Percentiles rank a stretch among this genome's conserved stretches.
phyloP scores from a whole-genome alignment of 2,329 filamentous ascomycete genomes.

The Fusarium hainanense region DNA sequence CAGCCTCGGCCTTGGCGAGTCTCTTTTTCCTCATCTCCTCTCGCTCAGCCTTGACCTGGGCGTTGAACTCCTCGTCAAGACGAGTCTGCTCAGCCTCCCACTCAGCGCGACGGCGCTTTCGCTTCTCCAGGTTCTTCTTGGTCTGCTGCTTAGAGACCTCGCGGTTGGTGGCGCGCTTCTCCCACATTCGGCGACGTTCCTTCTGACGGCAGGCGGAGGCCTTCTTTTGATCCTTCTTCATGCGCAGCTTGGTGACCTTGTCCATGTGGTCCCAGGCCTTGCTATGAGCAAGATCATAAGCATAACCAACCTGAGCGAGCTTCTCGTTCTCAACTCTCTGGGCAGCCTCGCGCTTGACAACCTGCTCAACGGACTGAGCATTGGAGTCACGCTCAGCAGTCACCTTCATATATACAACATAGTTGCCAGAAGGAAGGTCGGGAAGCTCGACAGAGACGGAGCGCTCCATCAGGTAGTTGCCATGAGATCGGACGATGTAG shows the following conservation, averaged over 20 bases:
- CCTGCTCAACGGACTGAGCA: slow-evolving; percentile 63
- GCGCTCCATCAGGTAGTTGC: slow-evolving; percentile 68
- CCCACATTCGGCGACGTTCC: slow-evolving; percentile 62
- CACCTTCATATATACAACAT: slow-evolving; percentile 67
- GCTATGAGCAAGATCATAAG: slow-evolving; percentile 70
- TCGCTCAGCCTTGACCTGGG: slow-evolving; percentile 37
- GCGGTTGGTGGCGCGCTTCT: slow-evolving; percentile 59
- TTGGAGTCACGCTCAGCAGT: slow-evolving; percentile 60
- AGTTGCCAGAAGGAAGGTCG: slow-evolving; percentile 66
- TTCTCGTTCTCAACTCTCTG: slow-evolving; percentile 65
- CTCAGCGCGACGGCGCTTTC: slow-evolving; percentile 45
- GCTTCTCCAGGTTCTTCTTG: slow-evolving; percentile 54
- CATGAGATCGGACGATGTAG: slow-evolving; percentile 69
- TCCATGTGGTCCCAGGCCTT: slow-evolving; percentile 65
- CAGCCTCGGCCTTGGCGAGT: slow-evolving; percentile 26
- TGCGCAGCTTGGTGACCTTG: slow-evolving; percentile 61
- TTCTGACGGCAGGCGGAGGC: slow-evolving; percentile 58
- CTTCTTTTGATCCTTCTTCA: slow-evolving; percentile 62
- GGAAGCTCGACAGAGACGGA: slow-evolving; percentile 68
- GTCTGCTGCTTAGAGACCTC: slow-evolving; percentile 56
- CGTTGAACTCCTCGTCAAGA: slow-evolving; percentile 47
- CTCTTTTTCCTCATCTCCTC: slow-evolving; percentile 33
- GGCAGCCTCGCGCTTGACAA: slow-evolving; percentile 64
- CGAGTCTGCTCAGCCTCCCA: slow-evolving; percentile 45
- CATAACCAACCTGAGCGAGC: slow-evolving; percentile 66